These are phyloP conservation scores for Lindgomyces ingoldianus DNA, from an alignment of 495 filamentous ascomycete species.

Conservation along the genomic window DNA sequence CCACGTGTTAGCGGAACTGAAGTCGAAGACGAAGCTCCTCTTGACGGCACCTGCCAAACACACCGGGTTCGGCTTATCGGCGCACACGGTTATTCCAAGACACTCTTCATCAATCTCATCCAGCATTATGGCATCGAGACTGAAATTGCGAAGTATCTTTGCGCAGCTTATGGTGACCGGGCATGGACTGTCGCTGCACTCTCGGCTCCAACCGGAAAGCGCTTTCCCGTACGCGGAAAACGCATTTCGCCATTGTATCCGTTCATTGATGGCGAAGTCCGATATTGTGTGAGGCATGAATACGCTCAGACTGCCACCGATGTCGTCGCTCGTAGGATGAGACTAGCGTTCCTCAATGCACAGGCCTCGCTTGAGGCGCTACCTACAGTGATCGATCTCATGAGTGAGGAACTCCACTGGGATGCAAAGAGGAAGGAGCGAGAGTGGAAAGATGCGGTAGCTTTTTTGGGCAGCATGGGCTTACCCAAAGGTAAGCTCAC, in stretches of 20 bases:
- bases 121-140: conserved; percentile 97
- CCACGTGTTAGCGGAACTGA: conserved; percentile 80
- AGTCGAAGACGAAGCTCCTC: conserved; percentile 68
- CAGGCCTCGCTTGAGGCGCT: conserved; percentile 92
- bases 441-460: conserved; percentile 83
- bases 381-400: conserved; percentile 86
- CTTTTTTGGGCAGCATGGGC: conserved; percentile 83
- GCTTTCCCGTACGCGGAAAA: conserved; percentile 86
- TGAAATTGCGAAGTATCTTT: conserved; percentile 89
- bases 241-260: conserved; percentile 83
- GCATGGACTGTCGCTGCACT: conserved; percentile 93
- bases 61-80: conserved; percentile 87
- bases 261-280: conserved; percentile 94
- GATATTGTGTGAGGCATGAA: conserved; percentile 87
- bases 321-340: conserved; percentile 81
- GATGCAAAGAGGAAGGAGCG: conserved; percentile 67
- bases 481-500: conserved; percentile 73
- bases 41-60: conserved; percentile 84
- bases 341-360: conserved; percentile 91
- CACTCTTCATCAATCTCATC: conserved; percentile 96
- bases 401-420: conserved; percentile 88
- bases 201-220: conserved; percentile 73
- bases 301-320: conserved; percentile 94
- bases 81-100: conserved; percentile 92
- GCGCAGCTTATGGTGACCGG: conserved; percentile 87